Evolutionary conservation across 1,284 basidiomycete species (phyloP), one percentile per base, ranked within the genome.

Genomic region (Malassezia furfur): DNA sequence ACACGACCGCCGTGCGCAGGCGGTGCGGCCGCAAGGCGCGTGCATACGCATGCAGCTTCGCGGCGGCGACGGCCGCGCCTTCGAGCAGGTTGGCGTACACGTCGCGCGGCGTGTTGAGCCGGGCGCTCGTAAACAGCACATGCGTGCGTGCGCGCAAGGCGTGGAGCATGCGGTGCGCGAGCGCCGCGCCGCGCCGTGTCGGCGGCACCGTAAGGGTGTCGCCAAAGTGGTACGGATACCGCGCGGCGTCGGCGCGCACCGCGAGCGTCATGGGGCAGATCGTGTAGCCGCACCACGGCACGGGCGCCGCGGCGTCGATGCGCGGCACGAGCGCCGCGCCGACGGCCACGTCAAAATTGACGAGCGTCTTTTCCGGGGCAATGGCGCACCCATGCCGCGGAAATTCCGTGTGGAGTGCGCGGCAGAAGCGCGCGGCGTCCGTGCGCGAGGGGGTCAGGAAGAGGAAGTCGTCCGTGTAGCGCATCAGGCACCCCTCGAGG

Each of bases 391-490:
- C 93, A 67, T 96, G 96, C 66, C 90, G 86, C 43, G 48, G 60
- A 69, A 52, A 59, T 81, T 87, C 91, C 68, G 80, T 66, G n/a
- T 81, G 78, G 88, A 99, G 94, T 61, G 80, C 80, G 6, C 80
- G 74, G 40, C 96, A 77, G 74, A 96, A 96, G 0, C 76, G 77
- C 34, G 72, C 78, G 0, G 93, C 94, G 59, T 82, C 80, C 2
- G 62, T 50, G 1, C 78, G 77, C 57, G 81, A 81, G 1, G 87
- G 85, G 3, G 90, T 89, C 51, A 99, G 79, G 64, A 87, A 85
- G 22, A 98, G 77, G 68, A 96, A 98, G 73, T 99, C 94, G 68
- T 99, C 94, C 22, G 93, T 85, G 60, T 91, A 81, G 48, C 94
- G 81, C 48, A 96, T 77, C 34, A 72, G 39, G 47, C 54, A 48